Conservation (phyloP, 2,329 filamentous ascomycete genomes). For the Cladophialophora carrionii region DNA sequence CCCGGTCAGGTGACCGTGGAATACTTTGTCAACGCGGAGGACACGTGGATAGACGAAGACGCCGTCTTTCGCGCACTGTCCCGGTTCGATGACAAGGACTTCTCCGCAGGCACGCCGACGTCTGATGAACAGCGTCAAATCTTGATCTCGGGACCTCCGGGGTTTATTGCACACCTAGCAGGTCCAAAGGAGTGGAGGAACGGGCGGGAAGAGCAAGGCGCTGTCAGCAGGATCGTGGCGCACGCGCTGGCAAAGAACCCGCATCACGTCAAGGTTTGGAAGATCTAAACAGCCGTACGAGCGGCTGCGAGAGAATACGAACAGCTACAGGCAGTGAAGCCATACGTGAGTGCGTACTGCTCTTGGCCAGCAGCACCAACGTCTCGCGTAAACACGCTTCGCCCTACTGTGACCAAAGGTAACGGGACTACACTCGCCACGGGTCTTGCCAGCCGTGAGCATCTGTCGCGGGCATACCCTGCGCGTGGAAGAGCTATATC, state of each 20-base stretch:
- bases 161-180: slow-evolving; percentile 80
- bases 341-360: neutral
- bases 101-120: slow-evolving; percentile 24
- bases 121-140: slow-evolving; percentile 63
- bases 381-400: neutral
- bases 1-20: slow-evolving; percentile 64
- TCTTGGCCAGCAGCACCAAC: neutral
- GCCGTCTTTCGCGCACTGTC: slow-evolving; percentile 49
- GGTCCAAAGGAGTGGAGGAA: slow-evolving; percentile 64
- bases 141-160: slow-evolving; percentile 87
- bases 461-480: neutral
- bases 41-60: slow-evolving; percentile 62
- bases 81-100: slow-evolving; percentile 33
- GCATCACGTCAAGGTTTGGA: slow-evolving; percentile 36
- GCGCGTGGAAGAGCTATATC: neutral
- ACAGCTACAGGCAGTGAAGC: neutral
- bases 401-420: neutral
- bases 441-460: neutral
- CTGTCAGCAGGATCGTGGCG: slow-evolving; percentile 31
- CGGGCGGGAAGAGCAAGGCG: slow-evolving; percentile 37
- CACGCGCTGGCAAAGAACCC: slow-evolving; percentile 31
- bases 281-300: slow-evolving; percentile 25
- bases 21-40: slow-evolving; percentile 83
- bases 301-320: neutral
- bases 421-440: neutral